These are phyloP conservation scores for Trichophyton verrucosum DNA, from an alignment of 2,329 filamentous ascomycete species.

Conservation along the genomic window DNA sequence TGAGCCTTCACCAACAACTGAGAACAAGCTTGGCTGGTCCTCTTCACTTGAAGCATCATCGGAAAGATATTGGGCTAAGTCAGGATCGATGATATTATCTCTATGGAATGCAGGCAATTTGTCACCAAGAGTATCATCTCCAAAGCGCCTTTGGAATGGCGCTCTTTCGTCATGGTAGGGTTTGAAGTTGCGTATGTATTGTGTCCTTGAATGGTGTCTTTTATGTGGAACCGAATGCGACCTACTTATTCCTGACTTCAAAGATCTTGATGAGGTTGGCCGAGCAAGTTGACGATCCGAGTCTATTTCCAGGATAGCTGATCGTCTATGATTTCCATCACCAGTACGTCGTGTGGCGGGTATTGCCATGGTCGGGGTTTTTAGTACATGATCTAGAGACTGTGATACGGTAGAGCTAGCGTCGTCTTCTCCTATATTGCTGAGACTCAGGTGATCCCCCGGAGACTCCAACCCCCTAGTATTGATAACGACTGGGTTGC, in stretches of 20 bases:
- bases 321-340: conserved; percentile 70
- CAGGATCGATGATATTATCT: conserved; percentile 96
- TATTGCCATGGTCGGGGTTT: conserved; percentile 51
- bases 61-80: conserved; percentile 88
- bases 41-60: conserved; percentile 87
- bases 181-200: conserved; percentile 65
- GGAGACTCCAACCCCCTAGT: conserved; percentile 51
- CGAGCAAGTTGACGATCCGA: conserved; percentile 62
- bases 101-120: conserved; percentile 87
- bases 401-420: conserved; percentile 36
- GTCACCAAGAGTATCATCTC: conserved; percentile 53
- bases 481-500: conserved; percentile 49
- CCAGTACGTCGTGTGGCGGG: conserved; percentile 53
- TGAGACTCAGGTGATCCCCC: conserved; percentile 28
- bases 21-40: conserved; percentile 76
- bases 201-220: conserved; percentile 77
- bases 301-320: conserved; percentile 82
- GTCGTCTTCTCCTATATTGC: conserved; percentile 34
- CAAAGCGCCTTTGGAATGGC: conserved; percentile 67
- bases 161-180: conserved; percentile 63
- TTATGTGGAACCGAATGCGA: conserved; percentile 71
- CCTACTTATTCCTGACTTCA: conserved; percentile 61
- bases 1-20: conserved; percentile 54
- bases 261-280: conserved; percentile 85
- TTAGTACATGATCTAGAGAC: conserved; percentile 35